Percentiles rank a stretch among this genome's conserved stretches.
phyloP scores from a whole-genome alignment of 495 filamentous ascomycete genomes.

The Talaromyces nanjingensis region DNA sequence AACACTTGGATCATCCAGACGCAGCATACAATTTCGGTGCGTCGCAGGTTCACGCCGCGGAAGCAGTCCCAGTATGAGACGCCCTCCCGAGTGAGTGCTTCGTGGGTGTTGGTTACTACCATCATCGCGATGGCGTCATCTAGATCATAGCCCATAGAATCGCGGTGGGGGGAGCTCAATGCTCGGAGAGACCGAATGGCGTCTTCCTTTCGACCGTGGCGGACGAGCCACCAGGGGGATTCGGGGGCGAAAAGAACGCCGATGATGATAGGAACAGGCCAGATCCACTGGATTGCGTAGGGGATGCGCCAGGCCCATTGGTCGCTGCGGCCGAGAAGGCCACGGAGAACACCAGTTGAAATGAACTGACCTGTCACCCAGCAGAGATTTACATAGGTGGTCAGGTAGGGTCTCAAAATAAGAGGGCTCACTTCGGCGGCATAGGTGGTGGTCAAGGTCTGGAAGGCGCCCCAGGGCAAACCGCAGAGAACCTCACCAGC shows the following conservation, averaged over 20 bases:
- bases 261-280: slow-evolving; percentile 41
- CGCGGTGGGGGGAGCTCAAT: slow-evolving; percentile 21
- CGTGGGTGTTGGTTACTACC: slow-evolving; percentile 30
- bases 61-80: slow-evolving; percentile 34
- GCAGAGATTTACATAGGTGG: slow-evolving; percentile 41
- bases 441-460: slow-evolving; percentile 45
- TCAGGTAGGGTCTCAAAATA: slow-evolving; percentile 36
- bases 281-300: slow-evolving; percentile 49
- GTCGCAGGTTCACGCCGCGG: slow-evolving; percentile 27
- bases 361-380: slow-evolving; percentile 48
- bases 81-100: slow-evolving; percentile 20
- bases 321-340: slow-evolving; percentile 22
- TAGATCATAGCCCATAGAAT: slow-evolving; percentile 43
- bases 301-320: slow-evolving; percentile 51
- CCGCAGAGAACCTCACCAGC: slow-evolving; percentile 12
- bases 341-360: slow-evolving; percentile 38
- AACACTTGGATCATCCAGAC: slow-evolving; percentile 21
- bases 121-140: slow-evolving; percentile 53
- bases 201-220: slow-evolving; percentile 28
- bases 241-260: slow-evolving; percentile 36
- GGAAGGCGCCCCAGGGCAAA: slow-evolving; percentile 37
- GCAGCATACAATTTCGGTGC: slow-evolving; percentile 31
- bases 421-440: slow-evolving; percentile 44
- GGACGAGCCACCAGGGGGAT: slow-evolving; percentile 40
- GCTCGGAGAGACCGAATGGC: slow-evolving; percentile 38